Conservation (phyloP, 2,329 filamentous ascomycete species). For the Aureobasidium zeae region DNA sequence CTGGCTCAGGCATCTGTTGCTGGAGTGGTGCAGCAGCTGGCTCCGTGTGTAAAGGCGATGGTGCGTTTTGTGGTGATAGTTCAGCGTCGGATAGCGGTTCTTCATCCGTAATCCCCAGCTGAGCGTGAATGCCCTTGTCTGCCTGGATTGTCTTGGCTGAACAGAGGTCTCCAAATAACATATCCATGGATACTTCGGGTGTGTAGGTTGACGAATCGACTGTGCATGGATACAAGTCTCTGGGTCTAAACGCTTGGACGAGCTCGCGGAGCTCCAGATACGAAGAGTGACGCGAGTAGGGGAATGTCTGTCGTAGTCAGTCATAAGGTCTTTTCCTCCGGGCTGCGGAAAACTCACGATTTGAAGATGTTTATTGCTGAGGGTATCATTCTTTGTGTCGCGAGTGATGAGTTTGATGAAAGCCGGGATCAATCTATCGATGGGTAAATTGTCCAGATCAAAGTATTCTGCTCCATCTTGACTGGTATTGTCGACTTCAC, state of each 20-base stretch:
- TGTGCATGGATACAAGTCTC: slow-evolving; percentile 76
- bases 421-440: slow-evolving; percentile 25
- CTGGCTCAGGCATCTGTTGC: too few relatives aligned
- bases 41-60: not conserved
- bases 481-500: slow-evolving; percentile 11
- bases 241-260: slow-evolving; percentile 58
- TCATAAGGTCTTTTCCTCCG: too few relatives aligned
- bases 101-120: slow-evolving; percentile 7
- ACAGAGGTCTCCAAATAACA: slow-evolving; percentile 64
- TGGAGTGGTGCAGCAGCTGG: too few relatives aligned
- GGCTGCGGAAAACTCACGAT: slow-evolving; percentile 23
- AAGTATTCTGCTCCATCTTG: slow-evolving; percentile 12
- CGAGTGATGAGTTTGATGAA: slow-evolving; percentile 25
- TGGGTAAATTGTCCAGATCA: slow-evolving; percentile 23
- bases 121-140: slow-evolving; percentile 18
- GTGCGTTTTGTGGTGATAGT: slow-evolving; percentile 1
- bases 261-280: slow-evolving; percentile 69
- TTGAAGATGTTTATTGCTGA: slow-evolving; percentile 19
- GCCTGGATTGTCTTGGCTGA: slow-evolving; percentile 45
- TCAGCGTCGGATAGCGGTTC: not conserved
- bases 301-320: slow-evolving; percentile 46
- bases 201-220: slow-evolving; percentile 54
- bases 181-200: slow-evolving; percentile 52
- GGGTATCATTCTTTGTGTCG: slow-evolving; percentile 19
- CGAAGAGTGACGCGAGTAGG: slow-evolving; percentile 84